Percentiles rank a stretch among this genome's conserved stretches.
phyloP scores from a whole-genome alignment of 306 rosid species.

The Hylodesmum podocarpum region DNA sequence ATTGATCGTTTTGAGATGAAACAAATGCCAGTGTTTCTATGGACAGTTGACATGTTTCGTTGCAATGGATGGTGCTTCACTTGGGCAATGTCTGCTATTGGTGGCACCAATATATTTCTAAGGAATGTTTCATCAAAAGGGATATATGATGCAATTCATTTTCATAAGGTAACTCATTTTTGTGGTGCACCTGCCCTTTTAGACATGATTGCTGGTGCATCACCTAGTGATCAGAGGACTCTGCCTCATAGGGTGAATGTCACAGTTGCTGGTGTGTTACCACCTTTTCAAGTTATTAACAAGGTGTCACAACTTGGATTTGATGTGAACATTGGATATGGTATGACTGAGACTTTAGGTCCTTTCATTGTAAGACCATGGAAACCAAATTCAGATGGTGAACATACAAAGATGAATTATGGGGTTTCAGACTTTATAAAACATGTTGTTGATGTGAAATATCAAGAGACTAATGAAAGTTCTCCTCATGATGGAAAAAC shows the following conservation, averaged over 20 bases:
- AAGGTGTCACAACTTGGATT: conserved; percentile 62
- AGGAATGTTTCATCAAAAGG: conserved; percentile 43
- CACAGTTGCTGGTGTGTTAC: conserved; percentile 71
- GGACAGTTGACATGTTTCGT: conserved; percentile 97
- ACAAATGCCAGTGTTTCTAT: conserved; percentile 56
- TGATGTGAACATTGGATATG: conserved; percentile 70
- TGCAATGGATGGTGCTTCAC: conserved; percentile 91
- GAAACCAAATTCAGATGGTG: conserved; percentile 35
- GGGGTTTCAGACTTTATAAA: conserved; percentile 30
- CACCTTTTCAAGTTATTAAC: conserved; percentile 44
- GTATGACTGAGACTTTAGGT: conserved; percentile 88
- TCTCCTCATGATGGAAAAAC: conserved; percentile 64
- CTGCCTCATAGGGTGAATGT: conserved; percentile 48
- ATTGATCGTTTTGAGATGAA: conserved; percentile 48
- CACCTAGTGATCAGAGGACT: conserved; percentile 7
- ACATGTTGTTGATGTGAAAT: conserved; percentile 70
- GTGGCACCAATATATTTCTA: conserved; percentile 77
- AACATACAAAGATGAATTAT: conserved; percentile 25
- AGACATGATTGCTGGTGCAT: conserved; percentile 49
- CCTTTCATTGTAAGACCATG: conserved; percentile 59
- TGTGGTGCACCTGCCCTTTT: conserved; percentile 74
- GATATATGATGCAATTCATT: conserved; percentile 52
- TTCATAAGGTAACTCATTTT: conserved; percentile 64
- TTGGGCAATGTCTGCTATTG: conserved; percentile 76
- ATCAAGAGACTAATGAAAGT: conserved; percentile 57